A percentile compares a stretch with the other conserved stretches of the same genome.
phyloP scores from a whole-genome alignment of 192 early-diverging fungal genomes.

The Phlyctochytrium planicorne region DNA sequence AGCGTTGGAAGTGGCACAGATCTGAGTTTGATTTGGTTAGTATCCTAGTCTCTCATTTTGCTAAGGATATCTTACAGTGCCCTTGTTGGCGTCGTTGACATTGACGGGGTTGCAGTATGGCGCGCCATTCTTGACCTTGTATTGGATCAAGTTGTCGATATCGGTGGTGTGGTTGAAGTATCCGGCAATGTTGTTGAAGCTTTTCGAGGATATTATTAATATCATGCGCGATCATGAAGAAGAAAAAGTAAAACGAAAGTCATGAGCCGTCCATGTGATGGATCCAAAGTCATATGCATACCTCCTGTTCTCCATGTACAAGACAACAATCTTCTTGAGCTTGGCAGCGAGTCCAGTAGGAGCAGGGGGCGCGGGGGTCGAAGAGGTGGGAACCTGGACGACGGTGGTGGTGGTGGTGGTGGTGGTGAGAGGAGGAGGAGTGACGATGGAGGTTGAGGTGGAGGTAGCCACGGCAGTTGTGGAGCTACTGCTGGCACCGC shows the following conservation, averaged over 20 bases:
- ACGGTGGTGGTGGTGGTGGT: neutral
- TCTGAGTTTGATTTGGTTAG: neutral
- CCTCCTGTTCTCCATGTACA: neutral
- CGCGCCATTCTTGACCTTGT: neutral
- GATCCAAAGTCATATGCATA: too few species aligned
- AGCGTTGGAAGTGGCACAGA: neutral
- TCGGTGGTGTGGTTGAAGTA: slow-evolving; percentile 17
- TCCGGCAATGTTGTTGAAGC: slow-evolving; percentile 16
- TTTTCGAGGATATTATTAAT: neutral
- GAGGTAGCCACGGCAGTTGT: too few species aligned
- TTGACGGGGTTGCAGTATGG: slow-evolving; percentile 12
- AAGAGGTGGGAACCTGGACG: neutral
- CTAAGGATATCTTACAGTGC: neutral
- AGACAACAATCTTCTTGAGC: neutral
- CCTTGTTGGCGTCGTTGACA: neutral
- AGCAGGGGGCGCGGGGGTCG: neutral
- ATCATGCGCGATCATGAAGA: neutral
- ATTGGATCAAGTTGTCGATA: slow-evolving; percentile 19
- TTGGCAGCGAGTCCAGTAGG: neutral
- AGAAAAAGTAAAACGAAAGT: neutral
- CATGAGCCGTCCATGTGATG: too few species aligned
- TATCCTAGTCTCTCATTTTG: too few species aligned
- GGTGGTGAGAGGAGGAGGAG: neutral
- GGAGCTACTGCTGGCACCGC: too few species aligned
- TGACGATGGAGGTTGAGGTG: too few species aligned